Conservation (phyloP, 176 grass and related monocot genomes). For the Triticum turgidum region DNA sequence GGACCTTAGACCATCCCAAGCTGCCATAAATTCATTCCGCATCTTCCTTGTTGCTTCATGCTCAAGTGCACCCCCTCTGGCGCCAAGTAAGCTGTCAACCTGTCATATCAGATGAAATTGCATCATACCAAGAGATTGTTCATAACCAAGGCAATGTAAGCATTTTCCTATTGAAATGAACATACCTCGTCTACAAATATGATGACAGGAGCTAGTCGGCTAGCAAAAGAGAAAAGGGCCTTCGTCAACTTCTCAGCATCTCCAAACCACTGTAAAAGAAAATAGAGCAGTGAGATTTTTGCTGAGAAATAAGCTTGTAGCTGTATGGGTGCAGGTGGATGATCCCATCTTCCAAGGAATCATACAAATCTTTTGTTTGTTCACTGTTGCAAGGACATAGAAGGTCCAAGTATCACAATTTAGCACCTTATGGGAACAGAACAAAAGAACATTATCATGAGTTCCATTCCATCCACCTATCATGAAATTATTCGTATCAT, state of each 20-base stretch:
- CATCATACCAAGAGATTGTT: background rate
- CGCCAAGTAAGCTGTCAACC: conserved; percentile 97
- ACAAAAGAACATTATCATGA: conserved; percentile 16
- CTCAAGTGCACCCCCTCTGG: conserved; percentile 91
- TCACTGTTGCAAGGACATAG: background rate
- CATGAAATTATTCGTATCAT: conserved; percentile 3
- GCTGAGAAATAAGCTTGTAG: conserved; percentile 28
- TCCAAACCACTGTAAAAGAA: conserved; percentile 90
- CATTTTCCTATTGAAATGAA: conserved; percentile 13
- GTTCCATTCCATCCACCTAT: conserved; percentile 6
- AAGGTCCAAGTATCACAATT: conserved; percentile 6
- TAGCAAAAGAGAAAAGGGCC: conserved; percentile 97
- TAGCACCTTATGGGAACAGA: background rate
- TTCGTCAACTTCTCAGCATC: conserved; percentile 97
- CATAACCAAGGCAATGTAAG: background rate
- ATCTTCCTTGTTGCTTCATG: conserved; percentile 98
- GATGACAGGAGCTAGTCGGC: conserved; percentile 77
- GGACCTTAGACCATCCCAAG: conserved; percentile 91
- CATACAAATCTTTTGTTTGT: conserved; percentile 9
- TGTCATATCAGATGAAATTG: conserved; percentile 36
- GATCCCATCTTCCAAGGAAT: conserved; percentile 5
- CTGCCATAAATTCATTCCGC: conserved; percentile 98
- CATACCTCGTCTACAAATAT: conserved; percentile 97
- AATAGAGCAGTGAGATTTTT: conserved; percentile 24
- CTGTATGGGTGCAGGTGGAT: background rate